A percentile compares a stretch with the other conserved stretches of the same genome.
Conservation (phyloP, 1,139 yeast genomes). For the Ogataea hybrid region DNA sequence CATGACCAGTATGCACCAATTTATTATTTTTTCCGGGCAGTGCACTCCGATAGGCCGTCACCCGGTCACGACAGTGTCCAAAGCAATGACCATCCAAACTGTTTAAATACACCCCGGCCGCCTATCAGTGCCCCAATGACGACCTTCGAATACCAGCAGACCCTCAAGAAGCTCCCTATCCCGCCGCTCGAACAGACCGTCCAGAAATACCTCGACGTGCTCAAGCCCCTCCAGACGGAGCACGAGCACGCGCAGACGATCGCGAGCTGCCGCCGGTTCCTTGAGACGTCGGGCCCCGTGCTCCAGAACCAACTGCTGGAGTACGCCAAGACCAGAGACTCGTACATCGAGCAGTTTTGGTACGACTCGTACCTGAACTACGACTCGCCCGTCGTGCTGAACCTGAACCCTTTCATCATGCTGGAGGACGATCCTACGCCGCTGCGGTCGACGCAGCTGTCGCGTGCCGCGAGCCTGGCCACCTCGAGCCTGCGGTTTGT, state of each 20-base stretch:
- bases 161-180: slow-evolving; percentile 67
- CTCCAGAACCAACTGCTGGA: slow-evolving; percentile 63
- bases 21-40: slow-evolving; percentile 5
- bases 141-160: slow-evolving; percentile 58
- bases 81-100: slow-evolving; percentile 3
- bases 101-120: slow-evolving; percentile 1
- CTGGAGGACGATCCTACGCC: slow-evolving; percentile 91
- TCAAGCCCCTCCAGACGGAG: slow-evolving; percentile 75
- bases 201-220: slow-evolving; percentile 56
- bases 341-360: slow-evolving; percentile 93
- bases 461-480: slow-evolving; percentile 80
- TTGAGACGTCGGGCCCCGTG: slow-evolving; percentile 54
- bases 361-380: slow-evolving; percentile 82
- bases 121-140: slow-evolving; percentile 17
- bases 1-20: background rate
- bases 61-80: slow-evolving; percentile 3
- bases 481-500: slow-evolving; percentile 75
- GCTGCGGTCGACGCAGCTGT: slow-evolving; percentile 66
- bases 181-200: slow-evolving; percentile 72
- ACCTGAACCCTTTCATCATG: slow-evolving; percentile 82
- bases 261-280: slow-evolving; percentile 57
- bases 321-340: slow-evolving; percentile 62
- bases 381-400: slow-evolving; percentile 86
- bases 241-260: slow-evolving; percentile 62
- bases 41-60: slow-evolving; percentile 9